Evolutionary conservation across 2,329 filamentous ascomycete species (phyloP), one percentile per base, ranked within the genome.

Genomic region (Thermomyces lanuginosus): DNA sequence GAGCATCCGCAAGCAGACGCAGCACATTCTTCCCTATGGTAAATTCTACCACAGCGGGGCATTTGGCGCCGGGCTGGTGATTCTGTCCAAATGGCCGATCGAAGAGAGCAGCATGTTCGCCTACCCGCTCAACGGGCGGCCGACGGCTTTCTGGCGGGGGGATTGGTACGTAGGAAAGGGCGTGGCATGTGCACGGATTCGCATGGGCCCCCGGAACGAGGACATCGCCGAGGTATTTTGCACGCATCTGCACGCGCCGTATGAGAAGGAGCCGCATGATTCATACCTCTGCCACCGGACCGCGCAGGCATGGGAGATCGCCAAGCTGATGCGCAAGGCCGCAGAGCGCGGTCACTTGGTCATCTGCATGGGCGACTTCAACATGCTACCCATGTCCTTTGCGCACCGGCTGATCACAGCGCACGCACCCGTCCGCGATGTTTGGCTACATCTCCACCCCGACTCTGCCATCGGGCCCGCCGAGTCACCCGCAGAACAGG

Each of bases 91-190:
- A 63, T 95, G 83, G 82, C 84, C 86, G 12, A 83, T 98, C 37
- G 76, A 81, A 43, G 79, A 92, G 58, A 84, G 76, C 51, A 73
- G 66, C 43, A 92, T 95, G 82, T 66, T 72, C 39, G 65, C 64
- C 3, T 98, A 93, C 48, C 72, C 82, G n/a, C 65, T 98, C 28
- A 93, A 92, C 50, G 89, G 89, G 10, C 69, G 86, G 10, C 89
- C 89, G 4, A 86, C 83, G 6, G 86, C 86, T 4, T 92, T 95
- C 55, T 93, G 77, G 57, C 66, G 86, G 33, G 89, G 89, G 7
- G 86, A 95, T 52, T 95, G 86, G 82, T 95, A 74, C 46, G 84
- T 93, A 6, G 89, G 89, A 0, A 95, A 95, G 50, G 89, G 89
- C 9, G 73, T 95, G 21, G 89, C 86, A 5, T 77, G 70, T 45